A percentile compares a stretch with the other conserved stretches of the same genome.
These are phyloP conservation scores for Daldinia loculata DNA, from an alignment of 495 filamentous ascomycete genomes.

Conservation along the genomic window DNA sequence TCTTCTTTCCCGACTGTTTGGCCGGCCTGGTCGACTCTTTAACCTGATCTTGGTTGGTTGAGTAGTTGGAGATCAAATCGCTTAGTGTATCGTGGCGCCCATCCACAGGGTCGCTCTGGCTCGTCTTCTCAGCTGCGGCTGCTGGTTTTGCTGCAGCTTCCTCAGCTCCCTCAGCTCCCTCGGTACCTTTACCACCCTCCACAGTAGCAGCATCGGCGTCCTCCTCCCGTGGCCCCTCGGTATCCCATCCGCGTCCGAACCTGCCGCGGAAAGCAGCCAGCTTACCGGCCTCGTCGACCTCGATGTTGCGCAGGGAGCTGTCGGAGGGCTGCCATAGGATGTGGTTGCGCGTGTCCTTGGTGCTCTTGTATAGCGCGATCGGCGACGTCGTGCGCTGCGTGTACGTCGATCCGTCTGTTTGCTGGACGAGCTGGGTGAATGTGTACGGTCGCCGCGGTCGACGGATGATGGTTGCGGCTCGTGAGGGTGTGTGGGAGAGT, in stretches of 20 bases:
- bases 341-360: slow-evolving; percentile 88
- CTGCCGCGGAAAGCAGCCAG: slow-evolving; percentile 82
- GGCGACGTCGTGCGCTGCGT: slow-evolving; percentile 89
- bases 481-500: slow-evolving; percentile 54
- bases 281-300: slow-evolving; percentile 94
- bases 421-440: slow-evolving; percentile 94
- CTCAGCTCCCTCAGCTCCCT: neutral
- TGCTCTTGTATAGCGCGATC: slow-evolving; percentile 73
- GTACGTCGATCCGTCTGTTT: slow-evolving; percentile 91
- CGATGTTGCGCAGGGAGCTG: slow-evolving; percentile 80
- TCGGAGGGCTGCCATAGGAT: slow-evolving; percentile 87
- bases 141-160: neutral
- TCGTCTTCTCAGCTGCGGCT: neutral
- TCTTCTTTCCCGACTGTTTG: slow-evolving; percentile 25
- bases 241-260: slow-evolving; percentile 87
- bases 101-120: neutral
- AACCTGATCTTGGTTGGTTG: slow-evolving; percentile 46
- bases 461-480: slow-evolving; percentile 87
- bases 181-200: neutral
- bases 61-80: slow-evolving; percentile 76
- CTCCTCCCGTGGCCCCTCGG: slow-evolving; percentile 51
- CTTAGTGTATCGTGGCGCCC: slow-evolving; percentile 61
- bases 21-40: neutral
- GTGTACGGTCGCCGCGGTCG: slow-evolving; percentile 92
- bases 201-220: slow-evolving; percentile 11